These are phyloP conservation scores for Corymbia citriodora DNA, from an alignment of 441 rosid species.

Conservation along the genomic window DNA sequence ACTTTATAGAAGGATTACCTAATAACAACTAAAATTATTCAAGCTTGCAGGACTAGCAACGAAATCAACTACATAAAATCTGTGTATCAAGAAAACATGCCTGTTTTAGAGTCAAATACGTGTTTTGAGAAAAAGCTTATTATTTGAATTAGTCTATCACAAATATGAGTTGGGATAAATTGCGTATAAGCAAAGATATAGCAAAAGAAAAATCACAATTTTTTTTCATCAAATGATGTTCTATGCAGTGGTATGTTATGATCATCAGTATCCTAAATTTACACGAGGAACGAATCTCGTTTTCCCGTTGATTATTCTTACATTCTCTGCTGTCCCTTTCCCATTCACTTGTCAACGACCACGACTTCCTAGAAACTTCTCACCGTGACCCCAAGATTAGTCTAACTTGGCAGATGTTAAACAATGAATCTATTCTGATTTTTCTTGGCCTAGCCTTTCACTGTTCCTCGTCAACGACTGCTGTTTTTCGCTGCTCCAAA, in stretches of 20 bases:
- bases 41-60: background rate
- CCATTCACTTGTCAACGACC: background rate
- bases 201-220: background rate
- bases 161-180: background rate
- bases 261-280: background rate
- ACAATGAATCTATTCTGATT: background rate
- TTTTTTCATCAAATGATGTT: background rate
- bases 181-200: background rate
- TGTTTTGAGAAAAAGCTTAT: background rate
- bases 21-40: background rate
- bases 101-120: background rate
- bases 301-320: background rate
- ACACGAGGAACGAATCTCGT: background rate
- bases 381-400: background rate
- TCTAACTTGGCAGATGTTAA: background rate
- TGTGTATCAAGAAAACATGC: rapidly evolving
- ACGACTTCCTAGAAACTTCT: background rate
- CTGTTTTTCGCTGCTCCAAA: background rate
- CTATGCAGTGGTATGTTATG: background rate
- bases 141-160: background rate
- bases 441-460: background rate
- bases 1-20: background rate
- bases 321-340: background rate
- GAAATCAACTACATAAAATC: background rate
- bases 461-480: background rate